Evolutionary conservation across 192 early-diverging fungal species (phyloP).

Genomic region (Podila verticillata): DNA sequence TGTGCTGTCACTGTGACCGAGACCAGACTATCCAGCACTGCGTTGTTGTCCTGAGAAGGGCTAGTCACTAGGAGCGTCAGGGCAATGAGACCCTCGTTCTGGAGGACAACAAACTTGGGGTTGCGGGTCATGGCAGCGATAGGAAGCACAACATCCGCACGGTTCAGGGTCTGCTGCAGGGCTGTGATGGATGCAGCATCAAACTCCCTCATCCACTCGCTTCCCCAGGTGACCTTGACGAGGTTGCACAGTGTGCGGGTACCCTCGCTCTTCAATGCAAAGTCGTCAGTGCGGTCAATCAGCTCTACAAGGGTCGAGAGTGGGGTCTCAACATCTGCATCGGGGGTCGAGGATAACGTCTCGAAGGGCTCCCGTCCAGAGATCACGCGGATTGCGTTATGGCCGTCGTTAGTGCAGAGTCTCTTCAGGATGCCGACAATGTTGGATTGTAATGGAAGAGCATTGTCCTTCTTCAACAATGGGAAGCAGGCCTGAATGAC

Average conservation of each 20-base stretch:
- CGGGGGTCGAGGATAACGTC: slow-evolving; percentile 24
- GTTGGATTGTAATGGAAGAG: slow-evolving; percentile 62
- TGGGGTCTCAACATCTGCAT: slow-evolving; percentile 32
- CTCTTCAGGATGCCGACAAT: slow-evolving; percentile 66
- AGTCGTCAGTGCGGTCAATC: slow-evolving; percentile 59
- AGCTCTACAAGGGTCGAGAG: slow-evolving; percentile 50
- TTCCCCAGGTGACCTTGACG: slow-evolving; percentile 60
- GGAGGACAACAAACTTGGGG: slow-evolving; percentile 62
- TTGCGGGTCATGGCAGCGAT: slow-evolving; percentile 59
- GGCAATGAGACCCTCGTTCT: slow-evolving; percentile 67
- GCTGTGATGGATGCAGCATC: slow-evolving; percentile 30
- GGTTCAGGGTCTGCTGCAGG: slow-evolving; percentile 53
- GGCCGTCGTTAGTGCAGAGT: slow-evolving; percentile 55
- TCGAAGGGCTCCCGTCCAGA: slow-evolving; percentile 48
- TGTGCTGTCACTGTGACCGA: slow-evolving; percentile 3
- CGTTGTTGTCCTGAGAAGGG: slow-evolving; percentile 33
- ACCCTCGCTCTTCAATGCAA: slow-evolving; percentile 62
- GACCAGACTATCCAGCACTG: slow-evolving; percentile 28
- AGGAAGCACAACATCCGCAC: slow-evolving; percentile 35
- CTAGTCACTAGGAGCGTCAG: slow-evolving; percentile 60
- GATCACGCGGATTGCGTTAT: slow-evolving; percentile 28
- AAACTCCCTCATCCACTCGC: slow-evolving; percentile 43
- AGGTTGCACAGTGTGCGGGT: slow-evolving; percentile 62
- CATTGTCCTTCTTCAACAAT: slow-evolving; percentile 60
- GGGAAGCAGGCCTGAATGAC: slow-evolving; percentile 56